Percentiles rank a stretch among this genome's conserved stretches.
phyloP scores from a whole-genome alignment of 208 protist species.

The Acanthamoeba sp. region DNA sequence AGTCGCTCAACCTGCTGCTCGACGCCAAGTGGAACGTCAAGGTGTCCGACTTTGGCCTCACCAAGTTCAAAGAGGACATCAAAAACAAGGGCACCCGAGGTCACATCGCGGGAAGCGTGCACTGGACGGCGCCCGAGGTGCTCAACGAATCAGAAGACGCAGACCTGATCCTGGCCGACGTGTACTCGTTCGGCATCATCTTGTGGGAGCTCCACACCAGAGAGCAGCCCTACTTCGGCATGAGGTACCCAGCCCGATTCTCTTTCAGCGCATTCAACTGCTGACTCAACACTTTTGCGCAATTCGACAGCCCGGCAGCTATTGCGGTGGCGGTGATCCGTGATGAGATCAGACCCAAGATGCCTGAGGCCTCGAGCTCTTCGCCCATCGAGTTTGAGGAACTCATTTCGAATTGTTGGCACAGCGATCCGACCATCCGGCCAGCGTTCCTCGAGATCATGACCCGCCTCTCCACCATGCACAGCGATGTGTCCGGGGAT shows the following conservation, averaged over 20 bases:
- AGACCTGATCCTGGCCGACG: not conserved
- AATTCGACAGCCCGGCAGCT: not conserved
- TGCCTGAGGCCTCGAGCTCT: not conserved
- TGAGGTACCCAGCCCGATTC: not conserved
- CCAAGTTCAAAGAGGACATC: not conserved
- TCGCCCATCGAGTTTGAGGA: not conserved
- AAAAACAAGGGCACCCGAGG: not conserved
- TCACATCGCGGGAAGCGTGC: not conserved
- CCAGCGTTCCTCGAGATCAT: constrained; percentile 31
- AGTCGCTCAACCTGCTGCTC: constrained; percentile 12
- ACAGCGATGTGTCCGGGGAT: not conserved
- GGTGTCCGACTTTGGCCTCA: not conserved
- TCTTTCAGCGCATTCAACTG: no score
- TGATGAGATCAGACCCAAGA: not conserved
- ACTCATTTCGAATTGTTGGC: not conserved
- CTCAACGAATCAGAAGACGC: not conserved
- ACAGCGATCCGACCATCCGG: not conserved
- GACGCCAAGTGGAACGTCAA: not conserved
- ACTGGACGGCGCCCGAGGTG: not conserved
- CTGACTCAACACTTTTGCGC: no score
- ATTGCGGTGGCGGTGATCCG: not conserved
- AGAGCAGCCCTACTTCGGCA: not conserved
- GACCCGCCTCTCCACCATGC: not conserved
- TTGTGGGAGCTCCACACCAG: not conserved
- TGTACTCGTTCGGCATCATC: constrained; percentile 7